Base-by-base conservation (phyloP, 345 rosid genomes). In the Ricinus communis region DNA sequence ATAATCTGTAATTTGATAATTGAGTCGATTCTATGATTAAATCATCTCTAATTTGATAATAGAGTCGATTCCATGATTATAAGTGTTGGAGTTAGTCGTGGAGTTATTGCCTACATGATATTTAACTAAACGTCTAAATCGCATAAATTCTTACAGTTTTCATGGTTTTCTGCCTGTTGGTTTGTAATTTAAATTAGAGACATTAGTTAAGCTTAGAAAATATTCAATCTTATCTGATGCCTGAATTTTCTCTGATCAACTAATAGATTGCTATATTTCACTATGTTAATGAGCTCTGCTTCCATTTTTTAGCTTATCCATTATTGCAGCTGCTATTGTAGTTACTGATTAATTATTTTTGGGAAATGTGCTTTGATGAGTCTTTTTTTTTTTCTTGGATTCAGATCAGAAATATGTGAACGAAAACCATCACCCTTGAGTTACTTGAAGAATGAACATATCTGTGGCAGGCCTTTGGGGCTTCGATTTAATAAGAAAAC, bases 401-500 rank as follows among this genome's bases (percentile, higher is more conserved):
- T 70, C 81, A 91, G 97, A 84, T 82, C 91, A 33, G 95, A 82
- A 75, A 66, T 90, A 63, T 94, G 98, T 84, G 73, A 83, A 59
- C 85, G 89, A 15, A 86, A 94, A 78, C 83, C 90, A 30, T 90
- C 91, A n/a, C 75, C 87, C 62, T 12, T 68, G 66, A 74, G 74
- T 76, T 90, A 94, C 81, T 64, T 88, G 84, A 83, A 80, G 82
- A 82, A 90, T 74, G 99, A 94, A 76, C 97, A 94, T 78, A 86
- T 91, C 50, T 94, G 98, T 66, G 98, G 98, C 46, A 87, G 97
- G 77, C 97, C 97, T 74, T 75, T 94, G 62, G 98, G 98, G 50
- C 93, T 94, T 24, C 90, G 93, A 8, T 94, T 94, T 63, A 81
- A 90, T 65, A 90, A 87, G 83, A 86, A 79, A 75, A 87, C 84